phyloP scores from a whole-genome alignment of 1,139 yeast species.

The Yueomyces sp. region DNA sequence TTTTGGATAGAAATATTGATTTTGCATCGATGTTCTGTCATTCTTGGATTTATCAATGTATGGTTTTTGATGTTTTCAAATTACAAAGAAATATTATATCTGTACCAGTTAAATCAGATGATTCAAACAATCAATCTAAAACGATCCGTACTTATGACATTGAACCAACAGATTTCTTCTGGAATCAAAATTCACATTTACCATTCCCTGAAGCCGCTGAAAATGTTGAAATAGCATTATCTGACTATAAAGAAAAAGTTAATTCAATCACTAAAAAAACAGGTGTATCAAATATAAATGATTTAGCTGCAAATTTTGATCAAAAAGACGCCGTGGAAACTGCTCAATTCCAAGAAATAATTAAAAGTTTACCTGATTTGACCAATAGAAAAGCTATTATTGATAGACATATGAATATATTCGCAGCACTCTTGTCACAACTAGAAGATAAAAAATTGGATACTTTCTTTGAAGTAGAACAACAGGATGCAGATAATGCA shows the following conservation, averaged over 20 bases:
- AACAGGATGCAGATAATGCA: constrained; percentile 46
- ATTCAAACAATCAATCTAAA: constrained; percentile 21
- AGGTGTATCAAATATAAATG: constrained; percentile 56
- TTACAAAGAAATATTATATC: constrained; percentile 70
- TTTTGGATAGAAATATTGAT: constrained; percentile 82
- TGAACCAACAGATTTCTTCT: constrained; percentile 87
- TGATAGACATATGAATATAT: constrained; percentile 95
- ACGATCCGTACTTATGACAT: constrained; percentile 44
- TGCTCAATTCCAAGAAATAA: constrained; percentile 73
- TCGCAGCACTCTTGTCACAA: constrained; percentile 72
- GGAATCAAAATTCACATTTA: constrained; percentile 70
- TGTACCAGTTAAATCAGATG: constrained; percentile 33
- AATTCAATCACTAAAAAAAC: constrained; percentile 71
- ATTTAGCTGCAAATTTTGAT: constrained; percentile 52
- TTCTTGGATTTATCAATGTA: constrained; percentile 95
- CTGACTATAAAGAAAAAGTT: constrained; percentile 75
- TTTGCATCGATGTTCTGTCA: constrained; percentile 90
- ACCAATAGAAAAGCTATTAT: constrained; percentile 79
- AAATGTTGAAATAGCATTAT: constrained; percentile 75
- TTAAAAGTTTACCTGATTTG: constrained; percentile 82
- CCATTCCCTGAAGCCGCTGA: constrained; percentile 99
- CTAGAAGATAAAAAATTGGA: constrained; percentile 79
- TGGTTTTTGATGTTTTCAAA: constrained; percentile 84
- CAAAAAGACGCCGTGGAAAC: constrained; percentile 40
- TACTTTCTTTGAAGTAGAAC: constrained; percentile 88